Evolutionary conservation across 148 eudicot species (phyloP), one percentile per base, ranked within the genome.

Genomic region (Spergularia bocconei): DNA sequence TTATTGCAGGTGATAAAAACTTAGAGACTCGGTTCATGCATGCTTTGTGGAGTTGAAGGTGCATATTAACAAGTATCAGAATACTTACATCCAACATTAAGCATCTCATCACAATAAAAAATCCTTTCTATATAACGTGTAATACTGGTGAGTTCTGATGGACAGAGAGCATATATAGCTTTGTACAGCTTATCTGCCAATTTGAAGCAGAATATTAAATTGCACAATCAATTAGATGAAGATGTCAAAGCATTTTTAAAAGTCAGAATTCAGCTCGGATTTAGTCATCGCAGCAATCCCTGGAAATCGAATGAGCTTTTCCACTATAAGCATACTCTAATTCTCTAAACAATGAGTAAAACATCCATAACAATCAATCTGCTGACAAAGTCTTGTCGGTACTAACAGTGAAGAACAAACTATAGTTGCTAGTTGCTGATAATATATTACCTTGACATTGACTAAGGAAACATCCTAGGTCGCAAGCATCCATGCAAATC

Each of bases 401-500:
- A 72, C 69, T 68, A 67, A 33, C 21, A 4, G 4, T 21, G 38
- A 69, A 58, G 50, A 13, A 67, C 39, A 68, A 54, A 54, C 23
- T 61, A 74, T 44, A 63, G 13, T 62, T 41, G 44, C 20, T 44
- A 17, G 9, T 74, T 68, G 56, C 23, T 68, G 14, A 23, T 23
- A 7, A 15, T 16, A 61, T 48, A 39, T 19, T 48, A n/a, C n/a
- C 1, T 51, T 77, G 53, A 73, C 36, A 19, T 69, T 64, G 81
- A 74, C 76, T 57, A 21, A 36, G 79, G 83, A 79, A 83, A 77
- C 80, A 79, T 79, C 83, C 78, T 50, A 58, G 66, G 67, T 60
- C 59, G 62, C 77, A 70, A 12, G 73, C 76, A 80, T 50, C 69
- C 77, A 71, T 67, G 68, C 21, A 61, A 11, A 71, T 69, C 8